Evolutionary conservation across 73 alveolate genomes (phyloP).

Genomic region (Tetrahymena malaccensis): DNA sequence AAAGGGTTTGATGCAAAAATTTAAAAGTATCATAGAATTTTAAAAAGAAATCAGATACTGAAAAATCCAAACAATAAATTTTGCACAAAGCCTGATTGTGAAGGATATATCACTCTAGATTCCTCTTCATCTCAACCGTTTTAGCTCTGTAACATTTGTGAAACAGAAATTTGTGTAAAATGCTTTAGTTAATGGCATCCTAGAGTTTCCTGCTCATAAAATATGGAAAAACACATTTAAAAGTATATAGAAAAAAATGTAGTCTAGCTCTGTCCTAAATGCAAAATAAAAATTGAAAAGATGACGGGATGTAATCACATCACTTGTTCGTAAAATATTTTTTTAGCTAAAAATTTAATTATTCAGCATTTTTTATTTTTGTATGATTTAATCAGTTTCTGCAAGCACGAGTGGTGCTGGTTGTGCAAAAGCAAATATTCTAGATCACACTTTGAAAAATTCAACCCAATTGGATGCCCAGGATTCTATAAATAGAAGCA

Average conservation of each 20-base stretch:
- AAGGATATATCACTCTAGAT: background rate
- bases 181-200: background rate
- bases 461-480: background rate
- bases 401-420: background rate
- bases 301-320: background rate
- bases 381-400: background rate
- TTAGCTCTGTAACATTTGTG: background rate
- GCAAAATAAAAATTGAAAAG: background rate
- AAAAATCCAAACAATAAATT: background rate
- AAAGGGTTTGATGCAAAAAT: background rate
- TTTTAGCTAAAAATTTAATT: background rate
- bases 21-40: background rate
- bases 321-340: background rate
- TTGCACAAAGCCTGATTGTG: background rate
- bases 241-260: background rate
- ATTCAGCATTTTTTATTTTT: background rate
- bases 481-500: background rate
- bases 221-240: background rate
- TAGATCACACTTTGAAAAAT: background rate
- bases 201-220: background rate
- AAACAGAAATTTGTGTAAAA: background rate
- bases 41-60: background rate
- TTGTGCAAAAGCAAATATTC: background rate
- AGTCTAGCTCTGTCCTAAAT: background rate
- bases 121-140: background rate